A percentile compares a stretch with the other conserved stretches of the same genome.
phyloP scores from a whole-genome alignment of 1,139 yeast species.

The Saccharomyces hybrid region DNA sequence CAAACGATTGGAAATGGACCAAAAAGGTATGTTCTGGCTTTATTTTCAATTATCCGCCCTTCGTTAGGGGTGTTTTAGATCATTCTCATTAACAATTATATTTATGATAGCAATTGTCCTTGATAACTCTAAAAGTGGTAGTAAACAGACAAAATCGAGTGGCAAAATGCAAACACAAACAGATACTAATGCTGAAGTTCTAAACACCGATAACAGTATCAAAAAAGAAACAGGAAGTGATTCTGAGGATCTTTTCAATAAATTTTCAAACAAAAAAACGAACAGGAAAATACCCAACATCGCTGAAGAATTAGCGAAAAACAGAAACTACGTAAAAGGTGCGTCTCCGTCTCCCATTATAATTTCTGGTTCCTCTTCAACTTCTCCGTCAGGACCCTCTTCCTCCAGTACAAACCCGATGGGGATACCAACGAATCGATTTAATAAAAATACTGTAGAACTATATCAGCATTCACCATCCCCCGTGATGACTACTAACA shows the following conservation, averaged over 20 bases:
- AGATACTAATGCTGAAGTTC: not conserved
- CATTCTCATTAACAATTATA: not conserved
- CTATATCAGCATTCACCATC: not conserved
- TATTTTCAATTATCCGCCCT: not conserved
- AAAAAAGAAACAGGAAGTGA: slow-evolving; percentile 2
- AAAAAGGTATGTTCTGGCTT: slow-evolving; percentile 2
- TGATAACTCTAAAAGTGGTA: slow-evolving; percentile 1
- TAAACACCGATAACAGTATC: not conserved
- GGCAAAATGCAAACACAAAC: not conserved
- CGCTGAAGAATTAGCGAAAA: slow-evolving; percentile 30
- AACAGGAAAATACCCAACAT: slow-evolving; percentile 22
- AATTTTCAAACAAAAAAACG: not conserved
- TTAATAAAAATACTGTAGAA: not conserved
- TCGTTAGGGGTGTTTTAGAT: not conserved
- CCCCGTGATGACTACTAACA: not conserved
- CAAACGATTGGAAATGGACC: not conserved
- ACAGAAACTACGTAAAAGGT: slow-evolving; percentile 23
- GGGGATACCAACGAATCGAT: not conserved
- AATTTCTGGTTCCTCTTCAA: slow-evolving; percentile 6
- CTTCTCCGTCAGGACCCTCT: slow-evolving; percentile 4
- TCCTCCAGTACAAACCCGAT: not conserved
- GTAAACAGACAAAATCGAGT: not conserved
- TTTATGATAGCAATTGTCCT: slow-evolving; percentile 2
- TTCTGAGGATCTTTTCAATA: not conserved
- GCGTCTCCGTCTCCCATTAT: slow-evolving; percentile 15